Evolutionary conservation across 179 eudicot species (phyloP), one percentile per base, ranked within the genome.

Genomic region (Vitellaria paradoxa): DNA sequence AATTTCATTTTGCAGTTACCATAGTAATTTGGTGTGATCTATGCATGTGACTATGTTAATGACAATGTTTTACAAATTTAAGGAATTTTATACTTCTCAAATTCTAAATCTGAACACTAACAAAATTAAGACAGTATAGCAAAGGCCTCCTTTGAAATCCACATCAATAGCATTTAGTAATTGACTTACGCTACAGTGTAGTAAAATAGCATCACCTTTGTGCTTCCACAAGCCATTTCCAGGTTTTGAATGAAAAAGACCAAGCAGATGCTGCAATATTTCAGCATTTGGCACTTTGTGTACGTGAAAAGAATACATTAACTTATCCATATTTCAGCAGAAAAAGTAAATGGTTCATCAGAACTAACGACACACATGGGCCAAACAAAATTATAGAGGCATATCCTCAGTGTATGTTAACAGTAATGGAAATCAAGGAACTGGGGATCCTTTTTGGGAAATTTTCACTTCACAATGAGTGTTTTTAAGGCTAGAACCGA

Each of bases 121-220:
- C 0, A 17, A 55, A 55, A 18, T 72, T 18, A 42, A 57, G 50
- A 72, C 18, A 9, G 26, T 56, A 26, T 30, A n/a, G 57, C 65
- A 17, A 45, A 64, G 30, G 57, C 6, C 7, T 20, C 49, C 9
- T 77, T 18, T 59, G 40, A 63, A 63, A 14, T 30, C 0, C 24
- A n/a, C n/a, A n/a, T n/a, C n/a, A n/a, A n/a, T n/a, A n/a, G n/a
- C n/a, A n/a, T n/a, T n/a, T n/a, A n/a, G 65, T 62, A 30, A 72
- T 20, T 49, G 61, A 75, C 87, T 18, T 90, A 95, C 99, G 90
- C 76, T 88, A 90, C 97, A 91, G 83, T 83, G 90, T 60, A 73
- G 82, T 68, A 93, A 89, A 76, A 97, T 95, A 80, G 92, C 87
- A 84, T 95, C 97, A 70, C 88, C 93, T 79, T 89, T 91, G 79